Base-by-base conservation (phyloP, 225 moss, liverwort and hornwort species). In the Physcomitrium patens region DNA sequence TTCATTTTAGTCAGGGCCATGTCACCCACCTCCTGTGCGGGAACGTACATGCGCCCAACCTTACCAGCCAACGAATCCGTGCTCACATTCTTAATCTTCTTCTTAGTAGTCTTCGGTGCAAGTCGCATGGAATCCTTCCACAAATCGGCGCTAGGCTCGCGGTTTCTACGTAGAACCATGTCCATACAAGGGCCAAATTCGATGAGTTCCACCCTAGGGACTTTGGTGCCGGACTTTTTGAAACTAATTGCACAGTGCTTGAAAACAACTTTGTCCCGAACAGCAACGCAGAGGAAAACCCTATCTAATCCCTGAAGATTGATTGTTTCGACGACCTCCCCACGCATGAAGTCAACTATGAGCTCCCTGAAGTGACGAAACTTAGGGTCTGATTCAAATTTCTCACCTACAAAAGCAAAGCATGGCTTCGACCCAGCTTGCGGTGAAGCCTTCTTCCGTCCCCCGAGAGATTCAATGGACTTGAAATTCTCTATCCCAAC, bases 41-140 rank as follows among this genome's bases (percentile, higher is more conserved):
- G 95, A 78, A 99, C 93, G 67, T 99, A 95, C 74, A 99, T 95
- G 69, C 89, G 89, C 8, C 99, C 99, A 67, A 99, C 83, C 71
- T 93, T 99, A 28, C 99, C 95, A 59, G 86, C 87, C 53, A 99
- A 67, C 7, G 86, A 85, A 43, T 99, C 99, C 3, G 90, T 90
- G 68, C 89, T 93, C 58, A 92, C 90, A 79, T 95, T 99, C 87
- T 99, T 99, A 59, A 97, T 76, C 89, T 94, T 97, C 80, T 99
- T 99, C 85, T 95, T 93, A 0, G 90, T 60, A 2, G 58, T 56
- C 77, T 93, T 99, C 0, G 83, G 69, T 20, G 83, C 89, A 47
- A 63, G 53, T 49, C 88, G 86, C 84, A 92, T 85, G 66, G 99
- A 91, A 70, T 85, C 91, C 80, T 85, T 95, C 41, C 77, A 87